Evolutionary conservation across 306 rosid species (phyloP).

Genomic region (Trifolium repens): DNA sequence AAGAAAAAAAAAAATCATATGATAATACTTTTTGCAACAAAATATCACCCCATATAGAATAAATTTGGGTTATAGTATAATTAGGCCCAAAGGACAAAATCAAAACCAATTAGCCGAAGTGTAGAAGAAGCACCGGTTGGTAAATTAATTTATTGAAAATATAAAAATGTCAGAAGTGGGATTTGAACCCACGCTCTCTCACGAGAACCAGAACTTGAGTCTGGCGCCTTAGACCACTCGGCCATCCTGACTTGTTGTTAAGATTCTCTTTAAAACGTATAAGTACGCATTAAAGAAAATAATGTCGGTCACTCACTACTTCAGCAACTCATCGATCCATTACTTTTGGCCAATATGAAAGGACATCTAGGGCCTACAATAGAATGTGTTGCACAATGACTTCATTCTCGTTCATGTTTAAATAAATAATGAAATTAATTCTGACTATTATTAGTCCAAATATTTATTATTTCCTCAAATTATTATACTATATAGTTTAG

Average conservation of each 20-base stretch:
- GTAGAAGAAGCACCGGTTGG: not conserved
- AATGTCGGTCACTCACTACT: not conserved
- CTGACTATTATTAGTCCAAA: not conserved
- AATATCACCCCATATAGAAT: too few relatives aligned
- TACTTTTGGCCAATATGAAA: not conserved
- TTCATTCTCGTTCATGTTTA: not conserved
- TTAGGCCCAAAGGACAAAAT: too few relatives aligned
- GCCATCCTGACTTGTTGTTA: slow-evolving; percentile 11
- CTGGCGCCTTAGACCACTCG: slow-evolving; percentile 39
- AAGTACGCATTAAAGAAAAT: too few relatives aligned
- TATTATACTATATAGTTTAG: not conserved
- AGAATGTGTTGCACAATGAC: not conserved
- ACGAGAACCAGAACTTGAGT: slow-evolving; percentile 34
- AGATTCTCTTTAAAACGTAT: rapidly evolving
- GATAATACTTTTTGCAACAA: too few relatives aligned
- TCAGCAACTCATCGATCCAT: not conserved
- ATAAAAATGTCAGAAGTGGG: slow-evolving; percentile 41
- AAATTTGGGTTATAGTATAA: too few relatives aligned
- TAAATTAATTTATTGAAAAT: not conserved
- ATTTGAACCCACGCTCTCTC: slow-evolving; percentile 42
- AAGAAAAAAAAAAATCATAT: too few relatives aligned
- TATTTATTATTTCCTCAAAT: not conserved
- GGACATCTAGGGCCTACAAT: not conserved
- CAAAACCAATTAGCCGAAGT: not conserved
- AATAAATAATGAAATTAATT: not conserved